These are phyloP conservation scores for Hymenochaete sp. DNA, from an alignment of 1,284 basidiomycete species.

Conservation along the genomic window DNA sequence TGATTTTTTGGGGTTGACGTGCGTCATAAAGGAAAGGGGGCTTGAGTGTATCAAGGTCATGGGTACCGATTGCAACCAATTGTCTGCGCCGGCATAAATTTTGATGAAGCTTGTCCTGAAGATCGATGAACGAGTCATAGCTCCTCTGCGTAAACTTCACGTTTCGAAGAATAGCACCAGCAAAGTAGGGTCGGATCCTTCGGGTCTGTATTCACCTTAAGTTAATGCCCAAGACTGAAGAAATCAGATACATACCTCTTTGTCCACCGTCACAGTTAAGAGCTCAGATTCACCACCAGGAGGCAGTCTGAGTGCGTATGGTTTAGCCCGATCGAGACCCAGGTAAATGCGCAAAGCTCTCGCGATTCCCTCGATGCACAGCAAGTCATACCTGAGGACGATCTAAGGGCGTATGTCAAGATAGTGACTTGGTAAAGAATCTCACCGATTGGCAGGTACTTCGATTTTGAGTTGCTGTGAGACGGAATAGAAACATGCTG, in stretches of 20 bases:
- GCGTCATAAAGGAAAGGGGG: slow-evolving; percentile 92
- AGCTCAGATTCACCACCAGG: slow-evolving; percentile 55
- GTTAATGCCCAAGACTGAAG: neutral
- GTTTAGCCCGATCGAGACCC: slow-evolving; percentile 58
- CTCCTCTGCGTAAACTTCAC: slow-evolving; percentile 82
- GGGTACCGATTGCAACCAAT: slow-evolving; percentile 95
- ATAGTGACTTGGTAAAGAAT: slow-evolving; percentile 12
- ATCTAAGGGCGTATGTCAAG: slow-evolving; percentile 23
- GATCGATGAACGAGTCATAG: slow-evolving; percentile 96
- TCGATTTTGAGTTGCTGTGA: slow-evolving; percentile 94
- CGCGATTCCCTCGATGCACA: slow-evolving; percentile 95
- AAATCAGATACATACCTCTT: slow-evolving; percentile 47
- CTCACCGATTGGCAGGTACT: slow-evolving; percentile 84
- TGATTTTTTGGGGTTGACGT: slow-evolving; percentile 80
- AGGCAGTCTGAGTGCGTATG: slow-evolving; percentile 66
- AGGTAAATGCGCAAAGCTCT: slow-evolving; percentile 85
- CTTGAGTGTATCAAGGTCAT: slow-evolving; percentile 88
- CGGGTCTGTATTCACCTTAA: slow-evolving; percentile 45
- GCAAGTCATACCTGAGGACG: slow-evolving; percentile 80
- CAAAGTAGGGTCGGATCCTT: slow-evolving; percentile 85
- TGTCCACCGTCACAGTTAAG: slow-evolving; percentile 57
- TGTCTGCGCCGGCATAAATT: slow-evolving; percentile 89
- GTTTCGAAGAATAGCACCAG: slow-evolving; percentile 85
- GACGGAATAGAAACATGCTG: slow-evolving; percentile 6
- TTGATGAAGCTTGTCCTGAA: slow-evolving; percentile 97